Evolutionary conservation across 2,329 filamentous ascomycete genomes (phyloP).

Genomic region (Talaromyces marneffei): DNA sequence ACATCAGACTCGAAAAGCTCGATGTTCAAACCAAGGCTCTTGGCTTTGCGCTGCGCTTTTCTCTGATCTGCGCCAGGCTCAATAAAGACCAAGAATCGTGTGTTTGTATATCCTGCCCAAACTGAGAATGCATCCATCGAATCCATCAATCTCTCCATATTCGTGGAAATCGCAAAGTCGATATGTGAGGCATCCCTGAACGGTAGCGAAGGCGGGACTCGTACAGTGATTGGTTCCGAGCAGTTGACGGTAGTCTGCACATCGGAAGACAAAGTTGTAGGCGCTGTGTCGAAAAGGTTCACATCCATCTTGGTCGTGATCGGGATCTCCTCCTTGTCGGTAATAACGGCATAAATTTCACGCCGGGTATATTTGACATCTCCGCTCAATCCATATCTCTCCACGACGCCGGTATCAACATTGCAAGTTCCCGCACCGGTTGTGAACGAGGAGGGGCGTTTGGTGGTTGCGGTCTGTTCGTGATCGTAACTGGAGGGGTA

Average conservation of each 20-base stretch:
- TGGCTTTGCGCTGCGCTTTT: constrained; percentile 30
- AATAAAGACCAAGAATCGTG: constrained; percentile 49
- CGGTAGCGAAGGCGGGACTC: constrained; percentile 42
- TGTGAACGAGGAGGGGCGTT: neutral
- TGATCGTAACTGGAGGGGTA: neutral
- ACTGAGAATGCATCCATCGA: constrained; percentile 50
- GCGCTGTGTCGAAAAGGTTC: constrained; percentile 12
- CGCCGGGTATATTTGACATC: constrained; percentile 10
- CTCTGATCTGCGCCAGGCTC: constrained; percentile 36
- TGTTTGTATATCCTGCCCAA: constrained; percentile 50
- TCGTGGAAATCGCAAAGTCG: constrained; percentile 55
- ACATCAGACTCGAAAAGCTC: constrained; percentile 28
- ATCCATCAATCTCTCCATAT: constrained; percentile 45
- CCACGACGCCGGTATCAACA: constrained; percentile 3
- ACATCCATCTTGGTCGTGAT: constrained; percentile 4
- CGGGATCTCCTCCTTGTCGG: constrained; percentile 6
- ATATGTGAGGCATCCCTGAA: constrained; percentile 46
- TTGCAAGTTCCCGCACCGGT: constrained; percentile 4
- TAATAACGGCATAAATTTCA: constrained; percentile 5
- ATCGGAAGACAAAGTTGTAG: neutral
- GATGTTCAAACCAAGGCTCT: constrained; percentile 40
- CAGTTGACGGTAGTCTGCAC: constrained; percentile 24
- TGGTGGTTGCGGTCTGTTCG: neutral
- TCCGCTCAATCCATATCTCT: constrained; percentile 1
- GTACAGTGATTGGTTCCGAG: constrained; percentile 42